These are phyloP conservation scores for Trichoderma aggressivum DNA, from an alignment of 2,329 filamentous ascomycete species.

Conservation along the genomic window DNA sequence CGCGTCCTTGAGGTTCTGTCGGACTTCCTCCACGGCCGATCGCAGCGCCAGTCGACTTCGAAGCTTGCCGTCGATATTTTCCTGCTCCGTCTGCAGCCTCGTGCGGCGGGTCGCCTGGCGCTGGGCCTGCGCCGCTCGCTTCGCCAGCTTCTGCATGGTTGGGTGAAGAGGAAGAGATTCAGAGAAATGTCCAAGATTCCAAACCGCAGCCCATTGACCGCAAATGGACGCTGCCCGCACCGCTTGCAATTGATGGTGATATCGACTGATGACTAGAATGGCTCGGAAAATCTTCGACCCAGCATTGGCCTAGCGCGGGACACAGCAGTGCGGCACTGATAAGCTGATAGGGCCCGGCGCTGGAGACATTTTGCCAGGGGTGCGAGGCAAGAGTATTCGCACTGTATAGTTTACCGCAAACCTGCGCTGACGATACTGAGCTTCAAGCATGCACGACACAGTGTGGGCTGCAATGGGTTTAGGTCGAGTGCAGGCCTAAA, in stretches of 20 bases:
- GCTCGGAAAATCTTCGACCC: constrained; percentile 17
- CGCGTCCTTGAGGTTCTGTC: constrained; percentile 38
- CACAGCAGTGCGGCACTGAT: not conserved
- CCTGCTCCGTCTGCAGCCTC: constrained; percentile 37
- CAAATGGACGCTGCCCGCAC: constrained; percentile 13
- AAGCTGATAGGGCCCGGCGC: not conserved
- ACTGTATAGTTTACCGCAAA: rapidly evolving
- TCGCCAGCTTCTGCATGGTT: constrained; percentile 67
- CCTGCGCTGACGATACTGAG: not conserved
- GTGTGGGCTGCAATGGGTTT: not conserved
- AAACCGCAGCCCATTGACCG: constrained; percentile 13
- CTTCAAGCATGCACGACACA: not conserved
- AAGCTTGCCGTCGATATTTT: constrained; percentile 30
- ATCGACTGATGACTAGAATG: constrained; percentile 3
- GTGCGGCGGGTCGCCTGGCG: constrained; percentile 55
- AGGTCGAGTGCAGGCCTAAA: not conserved
- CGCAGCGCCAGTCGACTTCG: constrained; percentile 33
- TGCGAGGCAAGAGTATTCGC: not conserved
- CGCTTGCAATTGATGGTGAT: not conserved
- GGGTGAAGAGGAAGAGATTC: not conserved
- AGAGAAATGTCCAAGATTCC: not conserved
- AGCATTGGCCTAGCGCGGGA: constrained; percentile 6
- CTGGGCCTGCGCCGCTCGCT: constrained; percentile 63
- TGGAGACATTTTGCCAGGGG: not conserved
- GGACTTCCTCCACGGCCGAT: constrained; percentile 32